A percentile compares a stretch with the other conserved stretches of the same genome.
These are phyloP conservation scores for Stagonosporopsis chrysanthemi DNA, from an alignment of 2,329 filamentous ascomycete species.

Conservation along the genomic window DNA sequence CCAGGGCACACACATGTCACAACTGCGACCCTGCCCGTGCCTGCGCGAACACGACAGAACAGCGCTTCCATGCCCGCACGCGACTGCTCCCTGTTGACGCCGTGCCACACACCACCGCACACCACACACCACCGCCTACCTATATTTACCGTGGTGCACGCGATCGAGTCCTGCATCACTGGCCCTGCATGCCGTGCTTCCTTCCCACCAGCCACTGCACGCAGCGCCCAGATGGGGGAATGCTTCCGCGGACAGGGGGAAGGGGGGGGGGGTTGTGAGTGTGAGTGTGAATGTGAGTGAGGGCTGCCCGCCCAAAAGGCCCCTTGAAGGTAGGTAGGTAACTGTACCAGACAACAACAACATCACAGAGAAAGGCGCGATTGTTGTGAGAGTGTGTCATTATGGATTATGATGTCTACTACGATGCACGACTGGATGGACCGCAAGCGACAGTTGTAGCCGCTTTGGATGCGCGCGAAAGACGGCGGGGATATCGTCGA, in stretches of 20 bases:
- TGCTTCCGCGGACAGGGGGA: too few relatives aligned
- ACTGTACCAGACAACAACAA: too few relatives aligned
- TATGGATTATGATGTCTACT: conserved; percentile 5
- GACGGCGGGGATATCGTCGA: conserved; percentile 16
- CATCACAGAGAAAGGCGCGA: too few relatives aligned
- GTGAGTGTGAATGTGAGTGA: too few relatives aligned
- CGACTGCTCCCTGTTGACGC: conserved; percentile 12
- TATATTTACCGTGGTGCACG: conserved; percentile 9
- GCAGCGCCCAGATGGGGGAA: too few relatives aligned
- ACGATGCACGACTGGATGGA: conserved; percentile 4
- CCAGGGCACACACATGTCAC: conserved; percentile 6
- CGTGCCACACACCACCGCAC: too few relatives aligned
- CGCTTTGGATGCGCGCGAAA: too few relatives aligned
- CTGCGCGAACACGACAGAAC: conserved; percentile 3
- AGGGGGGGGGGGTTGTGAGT: too few relatives aligned
- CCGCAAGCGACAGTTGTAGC: too few relatives aligned
- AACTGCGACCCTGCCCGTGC: conserved; percentile 2
- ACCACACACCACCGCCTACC: conserved; percentile 7
- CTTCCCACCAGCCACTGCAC: too few relatives aligned
- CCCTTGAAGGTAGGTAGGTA: too few relatives aligned
- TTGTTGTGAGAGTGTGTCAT: conserved; percentile 3
- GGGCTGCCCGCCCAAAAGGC: too few relatives aligned
- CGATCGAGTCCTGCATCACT: conserved; percentile 16
- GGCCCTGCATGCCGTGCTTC: not conserved
- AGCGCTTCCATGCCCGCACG: conserved; percentile 12